Percentiles rank a stretch among this genome's conserved stretches.
phyloP scores from a whole-genome alignment of 75 land plant genomes.

The Cryptomeria japonica region DNA sequence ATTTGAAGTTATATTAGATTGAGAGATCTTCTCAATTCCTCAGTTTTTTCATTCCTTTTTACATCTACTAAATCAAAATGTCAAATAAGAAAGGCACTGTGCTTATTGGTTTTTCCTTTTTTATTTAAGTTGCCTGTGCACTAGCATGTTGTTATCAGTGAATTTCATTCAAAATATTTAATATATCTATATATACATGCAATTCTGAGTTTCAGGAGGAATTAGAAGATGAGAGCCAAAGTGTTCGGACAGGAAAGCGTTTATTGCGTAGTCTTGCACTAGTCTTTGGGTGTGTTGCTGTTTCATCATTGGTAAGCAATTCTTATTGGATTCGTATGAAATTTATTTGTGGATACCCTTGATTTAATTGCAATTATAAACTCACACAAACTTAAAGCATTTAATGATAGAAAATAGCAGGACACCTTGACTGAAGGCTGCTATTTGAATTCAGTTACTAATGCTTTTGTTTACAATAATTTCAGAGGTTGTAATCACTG shows the following conservation, averaged over 20 bases:
- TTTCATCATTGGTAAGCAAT: constrained; percentile 68
- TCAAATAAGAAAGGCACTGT: background rate
- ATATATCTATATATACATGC: background rate
- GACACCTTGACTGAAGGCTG: background rate
- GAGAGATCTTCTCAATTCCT: background rate
- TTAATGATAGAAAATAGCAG: background rate
- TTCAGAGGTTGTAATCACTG: background rate
- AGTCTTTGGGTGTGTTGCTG: constrained; percentile 81
- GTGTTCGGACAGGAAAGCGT: constrained; percentile 72
- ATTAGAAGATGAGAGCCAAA: constrained; percentile 80
- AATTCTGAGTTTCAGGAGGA: constrained; percentile 47
- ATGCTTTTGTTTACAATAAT: background rate
- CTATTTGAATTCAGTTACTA: too few species aligned
- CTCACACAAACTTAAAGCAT: background rate
- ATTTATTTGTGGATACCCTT: background rate
- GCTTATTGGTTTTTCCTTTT: background rate
- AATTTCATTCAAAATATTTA: background rate
- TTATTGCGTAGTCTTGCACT: constrained; percentile 81
- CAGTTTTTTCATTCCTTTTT: background rate
- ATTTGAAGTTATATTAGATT: background rate
- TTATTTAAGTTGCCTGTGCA: background rate
- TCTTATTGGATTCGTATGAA: background rate
- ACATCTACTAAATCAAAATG: background rate
- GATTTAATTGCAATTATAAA: background rate
- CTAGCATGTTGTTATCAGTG: background rate